A percentile compares a stretch with the other conserved stretches of the same genome.
Conservation (phyloP, 2,329 filamentous ascomycete genomes). For the Magnaporthiopsis rhizophila region DNA sequence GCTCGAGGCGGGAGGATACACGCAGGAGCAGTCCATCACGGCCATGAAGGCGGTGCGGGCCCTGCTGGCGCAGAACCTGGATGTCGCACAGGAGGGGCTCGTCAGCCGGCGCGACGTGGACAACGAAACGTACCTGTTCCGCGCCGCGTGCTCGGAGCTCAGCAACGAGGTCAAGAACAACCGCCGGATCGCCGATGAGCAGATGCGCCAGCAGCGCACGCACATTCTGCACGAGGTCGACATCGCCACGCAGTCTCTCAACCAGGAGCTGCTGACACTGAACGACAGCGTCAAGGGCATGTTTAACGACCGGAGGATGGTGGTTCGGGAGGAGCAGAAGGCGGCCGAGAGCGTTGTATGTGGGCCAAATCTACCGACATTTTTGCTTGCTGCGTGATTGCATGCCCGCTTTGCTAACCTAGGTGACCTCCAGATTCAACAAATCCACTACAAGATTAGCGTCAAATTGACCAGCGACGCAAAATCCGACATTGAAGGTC, state of each 20-base stretch:
- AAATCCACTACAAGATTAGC: constrained; percentile 94
- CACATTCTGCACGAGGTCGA: constrained; percentile 93
- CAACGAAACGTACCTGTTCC: constrained; percentile 91
- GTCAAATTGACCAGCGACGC: constrained; percentile 83
- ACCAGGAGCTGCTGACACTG: constrained; percentile 71
- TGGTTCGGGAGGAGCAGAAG: constrained; percentile 80
- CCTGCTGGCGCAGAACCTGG: constrained; percentile 70
- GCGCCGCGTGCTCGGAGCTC: constrained; percentile 86
- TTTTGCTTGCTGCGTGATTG: not conserved
- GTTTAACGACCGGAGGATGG: constrained; percentile 95
- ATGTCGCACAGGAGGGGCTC: constrained; percentile 69
- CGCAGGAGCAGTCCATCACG: constrained; percentile 65
- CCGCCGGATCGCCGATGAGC: constrained; percentile 68
- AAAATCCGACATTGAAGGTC: constrained; percentile 82
- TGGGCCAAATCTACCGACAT: constrained; percentile 12
- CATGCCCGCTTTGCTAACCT: not conserved
- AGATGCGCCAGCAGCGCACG: constrained; percentile 73
- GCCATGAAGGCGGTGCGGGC: constrained; percentile 87
- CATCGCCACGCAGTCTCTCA: constrained; percentile 75
- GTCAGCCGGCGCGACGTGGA: constrained; percentile 90
- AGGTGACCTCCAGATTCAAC: constrained; percentile 59
- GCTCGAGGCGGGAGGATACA: constrained; percentile 65
- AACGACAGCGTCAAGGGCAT: constrained; percentile 91
- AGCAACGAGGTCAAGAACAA: constrained; percentile 78
- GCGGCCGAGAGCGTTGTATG: constrained; percentile 69